Evolutionary conservation across 331 rosid species (phyloP).

Genomic region (Acacia concinna): DNA sequence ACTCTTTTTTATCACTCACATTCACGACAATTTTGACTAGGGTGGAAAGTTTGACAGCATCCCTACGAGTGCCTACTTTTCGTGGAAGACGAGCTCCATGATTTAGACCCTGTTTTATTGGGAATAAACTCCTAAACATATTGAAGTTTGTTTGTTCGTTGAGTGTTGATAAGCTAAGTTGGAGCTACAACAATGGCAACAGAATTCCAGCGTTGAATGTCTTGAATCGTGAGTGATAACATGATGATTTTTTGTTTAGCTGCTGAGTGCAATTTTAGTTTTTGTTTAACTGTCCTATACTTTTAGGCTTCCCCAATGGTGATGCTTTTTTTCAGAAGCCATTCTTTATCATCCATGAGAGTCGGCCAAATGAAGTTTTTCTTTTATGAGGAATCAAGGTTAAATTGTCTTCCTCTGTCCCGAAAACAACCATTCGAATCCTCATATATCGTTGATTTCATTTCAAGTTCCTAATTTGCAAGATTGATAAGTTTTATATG

Average conservation of each 20-base stretch:
- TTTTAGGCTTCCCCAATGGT: too few species aligned
- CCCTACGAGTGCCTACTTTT: background rate
- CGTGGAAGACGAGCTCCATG: background rate
- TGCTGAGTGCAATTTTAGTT: background rate
- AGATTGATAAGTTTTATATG: constrained; percentile 23
- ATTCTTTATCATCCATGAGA: constrained; percentile 6
- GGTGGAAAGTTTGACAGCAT: constrained; percentile 8
- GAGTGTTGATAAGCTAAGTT: background rate
- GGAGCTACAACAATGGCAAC: background rate
- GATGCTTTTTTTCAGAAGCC: constrained; percentile 2
- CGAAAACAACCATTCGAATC: constrained; percentile 20
- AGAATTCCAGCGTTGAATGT: background rate
- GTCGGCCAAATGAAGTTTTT: background rate
- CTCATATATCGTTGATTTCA: constrained; percentile 23
- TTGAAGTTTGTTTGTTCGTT: background rate
- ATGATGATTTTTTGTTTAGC: background rate
- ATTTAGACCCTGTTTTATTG: background rate
- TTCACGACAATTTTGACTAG: background rate
- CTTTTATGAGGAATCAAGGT: constrained; percentile 9
- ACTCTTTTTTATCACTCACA: background rate
- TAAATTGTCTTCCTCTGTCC: background rate
- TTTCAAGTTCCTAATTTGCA: constrained; percentile 36
- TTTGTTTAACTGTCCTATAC: too few species aligned
- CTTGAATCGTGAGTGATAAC: background rate
- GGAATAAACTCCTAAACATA: background rate